A percentile compares a stretch with the other conserved stretches of the same genome.
These are phyloP conservation scores for Barnettozyma siamensis DNA, from an alignment of 805 yeast species.

Conservation along the genomic window DNA sequence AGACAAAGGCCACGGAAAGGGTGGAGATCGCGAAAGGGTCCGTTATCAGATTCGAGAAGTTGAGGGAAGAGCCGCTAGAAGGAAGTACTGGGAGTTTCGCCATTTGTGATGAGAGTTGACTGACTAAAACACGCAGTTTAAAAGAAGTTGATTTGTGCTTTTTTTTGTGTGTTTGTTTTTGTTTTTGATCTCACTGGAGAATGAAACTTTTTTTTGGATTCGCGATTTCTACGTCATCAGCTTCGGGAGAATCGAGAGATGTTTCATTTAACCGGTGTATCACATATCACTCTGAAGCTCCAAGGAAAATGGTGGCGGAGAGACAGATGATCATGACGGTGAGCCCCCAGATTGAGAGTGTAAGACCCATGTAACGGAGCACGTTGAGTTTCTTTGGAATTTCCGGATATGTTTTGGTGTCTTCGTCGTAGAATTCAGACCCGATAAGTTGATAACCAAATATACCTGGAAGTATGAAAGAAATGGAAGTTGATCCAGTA, in stretches of 20 bases:
- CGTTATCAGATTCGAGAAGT: slow-evolving; percentile 49
- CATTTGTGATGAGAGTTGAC: no score
- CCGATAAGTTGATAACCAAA: slow-evolving; percentile 74
- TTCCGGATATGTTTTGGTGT: slow-evolving; percentile 24
- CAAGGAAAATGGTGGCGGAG: slow-evolving; percentile 29
- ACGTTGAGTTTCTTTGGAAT: slow-evolving; percentile 25
- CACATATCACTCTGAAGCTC: slow-evolving; percentile 20
- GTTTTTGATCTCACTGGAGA: slow-evolving; percentile 1
- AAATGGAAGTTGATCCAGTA: slow-evolving; percentile 88
- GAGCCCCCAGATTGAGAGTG: slow-evolving; percentile 43
- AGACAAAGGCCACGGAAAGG: slow-evolving; percentile 60
- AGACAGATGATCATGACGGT: slow-evolving; percentile 47
- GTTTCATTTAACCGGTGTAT: neutral
- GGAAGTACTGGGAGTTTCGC: neutral
- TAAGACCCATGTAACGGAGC: slow-evolving; percentile 32
- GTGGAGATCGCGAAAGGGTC: slow-evolving; percentile 90
- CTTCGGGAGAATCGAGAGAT: neutral
- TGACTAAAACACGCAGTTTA: no score
- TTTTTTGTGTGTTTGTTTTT: neutral
- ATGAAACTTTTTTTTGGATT: neutral
- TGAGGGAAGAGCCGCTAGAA: slow-evolving; percentile 15
- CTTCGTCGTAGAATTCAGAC: slow-evolving; percentile 30
- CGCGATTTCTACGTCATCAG: neutral
- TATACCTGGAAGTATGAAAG: slow-evolving; percentile 84
- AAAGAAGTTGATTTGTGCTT: neutral